Evolutionary conservation across 225 moss, liverwort and hornwort species (phyloP), one percentile per base, ranked within the genome.

Genomic region (Asterella californica): DNA sequence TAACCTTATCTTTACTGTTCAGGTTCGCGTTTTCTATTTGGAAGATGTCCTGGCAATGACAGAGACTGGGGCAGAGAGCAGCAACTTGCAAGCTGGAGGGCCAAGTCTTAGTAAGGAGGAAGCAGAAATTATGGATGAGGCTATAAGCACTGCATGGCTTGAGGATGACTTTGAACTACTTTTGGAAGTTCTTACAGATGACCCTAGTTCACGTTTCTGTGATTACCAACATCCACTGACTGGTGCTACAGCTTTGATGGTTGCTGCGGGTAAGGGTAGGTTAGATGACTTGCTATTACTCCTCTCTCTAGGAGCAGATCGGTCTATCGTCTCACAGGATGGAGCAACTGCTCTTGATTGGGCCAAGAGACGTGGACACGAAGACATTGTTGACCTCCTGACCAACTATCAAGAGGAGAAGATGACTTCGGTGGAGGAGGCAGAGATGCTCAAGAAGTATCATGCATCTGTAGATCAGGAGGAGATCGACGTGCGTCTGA

Each of bases 401-500:
- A 84, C 81, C 8, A 83, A 73, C 62, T 87, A 89, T 82, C 80
- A 84, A 61, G 78, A 69, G 76, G 79, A 90, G 46, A 82, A 87
- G 67, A 84, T 80, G 86, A 85, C 86, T 53, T 85, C 90, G n/a
- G 86, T 80, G 46, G 88, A 89, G 70, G 93, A 99, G 78, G 86
- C 88, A 64, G 88, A 85, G 29, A 63, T 99, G 70, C 79, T 99
- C 37, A 83, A 82, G 42, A 90, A 90, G 70, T 99, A 99, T 86
- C 97, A 93, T 61, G 89, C 88, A 83, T 91, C 92, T 75, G 87
- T 92, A 76, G 93, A 99, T 89, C 97, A 93, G 88, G 97, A 93
- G 82, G 97, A 94, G 88, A 88, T 99, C 79, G 97, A 99, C 86
- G 91, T 92, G 50, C 84, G 86, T 70, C 86, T 99, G 82, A 93